Percentiles rank a stretch among this genome's conserved stretches.
These are phyloP conservation scores for Yarrowia sp. DNA, from an alignment of 805 yeast species.

Conservation along the genomic window DNA sequence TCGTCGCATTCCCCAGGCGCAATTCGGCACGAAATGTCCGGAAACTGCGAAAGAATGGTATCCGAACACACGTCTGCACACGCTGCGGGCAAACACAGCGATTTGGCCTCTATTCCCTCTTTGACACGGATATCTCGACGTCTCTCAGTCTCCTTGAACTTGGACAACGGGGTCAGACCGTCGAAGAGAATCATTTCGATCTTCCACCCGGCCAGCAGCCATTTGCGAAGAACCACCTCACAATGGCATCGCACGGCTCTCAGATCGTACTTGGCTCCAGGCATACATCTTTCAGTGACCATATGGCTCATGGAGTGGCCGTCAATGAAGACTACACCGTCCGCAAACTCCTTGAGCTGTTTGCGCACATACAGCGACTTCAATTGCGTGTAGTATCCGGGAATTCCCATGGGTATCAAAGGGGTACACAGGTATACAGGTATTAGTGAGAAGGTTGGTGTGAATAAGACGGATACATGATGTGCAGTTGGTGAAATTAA, in stretches of 20 bases:
- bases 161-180: conserved; percentile 12
- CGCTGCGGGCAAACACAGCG: conserved; percentile 1
- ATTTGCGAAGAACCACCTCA: conserved; percentile 6
- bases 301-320: conserved; percentile 35
- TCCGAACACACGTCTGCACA: conserved; percentile 35
- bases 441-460: conserved; percentile 2
- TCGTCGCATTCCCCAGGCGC: conserved; percentile 28
- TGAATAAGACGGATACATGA: no score
- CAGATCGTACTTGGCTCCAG: conserved; percentile 16
- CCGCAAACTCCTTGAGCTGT: conserved; percentile 24
- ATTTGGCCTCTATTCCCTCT: conserved; percentile 4
- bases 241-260: conserved; percentile 12
- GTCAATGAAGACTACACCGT: conserved; percentile 17
- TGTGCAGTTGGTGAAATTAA: no score
- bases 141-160: conserved; percentile 24
- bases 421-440: background rate
- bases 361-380: conserved; percentile 30
- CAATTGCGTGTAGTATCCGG: conserved; percentile 30
- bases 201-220: conserved; percentile 26
- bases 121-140: conserved; percentile 8
- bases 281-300: conserved; percentile 23
- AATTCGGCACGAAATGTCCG: conserved; percentile 15
- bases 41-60: conserved; percentile 16
- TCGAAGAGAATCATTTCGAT: conserved; percentile 29
- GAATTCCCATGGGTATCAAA: conserved; percentile 25